Evolutionary conservation across 257 asterid species (phyloP).

Genomic region (Fraxinus quadrangulata): DNA sequence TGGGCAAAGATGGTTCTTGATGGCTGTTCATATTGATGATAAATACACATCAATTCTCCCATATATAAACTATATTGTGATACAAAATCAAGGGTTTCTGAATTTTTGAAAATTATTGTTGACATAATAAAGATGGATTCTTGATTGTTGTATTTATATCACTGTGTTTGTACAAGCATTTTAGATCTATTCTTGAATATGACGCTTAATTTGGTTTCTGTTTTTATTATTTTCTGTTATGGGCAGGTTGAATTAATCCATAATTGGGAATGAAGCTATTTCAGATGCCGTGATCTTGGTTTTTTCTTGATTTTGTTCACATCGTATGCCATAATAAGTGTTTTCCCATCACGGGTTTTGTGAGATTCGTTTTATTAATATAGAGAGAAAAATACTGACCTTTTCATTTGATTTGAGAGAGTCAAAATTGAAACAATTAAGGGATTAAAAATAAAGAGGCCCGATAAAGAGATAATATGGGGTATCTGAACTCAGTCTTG

Average conservation of each 20-base stretch:
- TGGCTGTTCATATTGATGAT: not conserved
- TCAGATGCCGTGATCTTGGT: constrained; percentile 37
- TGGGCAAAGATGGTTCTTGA: too few species aligned
- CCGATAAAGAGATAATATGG: constrained; percentile 50
- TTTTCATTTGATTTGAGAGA: constrained; percentile 19
- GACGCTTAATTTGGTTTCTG: constrained; percentile 27
- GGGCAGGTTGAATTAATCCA: constrained; percentile 36
- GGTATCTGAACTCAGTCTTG: constrained; percentile 80
- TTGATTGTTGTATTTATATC: not conserved
- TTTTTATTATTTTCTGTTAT: not conserved
- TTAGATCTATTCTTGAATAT: constrained; percentile 41
- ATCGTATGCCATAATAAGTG: constrained; percentile 21
- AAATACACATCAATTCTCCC: not conserved
- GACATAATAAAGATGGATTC: not conserved
- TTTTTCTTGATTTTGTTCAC: constrained; percentile 20
- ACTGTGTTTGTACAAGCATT: constrained; percentile 22
- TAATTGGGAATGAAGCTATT: constrained; percentile 28
- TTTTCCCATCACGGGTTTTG: constrained; percentile 21
- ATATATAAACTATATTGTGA: not conserved
- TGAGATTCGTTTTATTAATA: constrained; percentile 15
- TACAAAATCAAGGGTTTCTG: constrained; percentile 22
- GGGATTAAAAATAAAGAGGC: constrained; percentile 11
- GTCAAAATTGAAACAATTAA: constrained; percentile 23
- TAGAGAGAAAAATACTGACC: constrained; percentile 25
- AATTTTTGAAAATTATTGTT: not conserved